Conservation (phyloP, 768 basidiomycete species). For the Tulasnella sp. region DNA sequence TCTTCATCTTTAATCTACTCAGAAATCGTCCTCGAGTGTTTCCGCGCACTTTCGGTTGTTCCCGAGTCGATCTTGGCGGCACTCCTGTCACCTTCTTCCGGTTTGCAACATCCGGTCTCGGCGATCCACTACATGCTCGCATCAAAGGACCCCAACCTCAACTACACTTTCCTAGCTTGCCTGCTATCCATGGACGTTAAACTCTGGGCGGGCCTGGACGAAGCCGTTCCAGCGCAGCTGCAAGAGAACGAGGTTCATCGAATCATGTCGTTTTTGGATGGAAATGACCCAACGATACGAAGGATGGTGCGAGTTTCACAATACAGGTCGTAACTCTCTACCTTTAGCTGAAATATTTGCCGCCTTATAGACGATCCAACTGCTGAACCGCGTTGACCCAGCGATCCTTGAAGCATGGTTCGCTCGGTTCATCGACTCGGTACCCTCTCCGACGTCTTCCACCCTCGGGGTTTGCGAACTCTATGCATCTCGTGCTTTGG, state of each 20-base stretch:
- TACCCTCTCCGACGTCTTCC: neutral
- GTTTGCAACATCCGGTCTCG: constrained; percentile 10
- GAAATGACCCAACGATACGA: constrained; percentile 45
- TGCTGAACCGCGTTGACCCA: constrained; percentile 48
- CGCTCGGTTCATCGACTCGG: constrained; percentile 14
- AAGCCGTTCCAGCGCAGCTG: constrained; percentile 32
- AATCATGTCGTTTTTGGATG: constrained; percentile 56
- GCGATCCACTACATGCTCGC: constrained; percentile 43
- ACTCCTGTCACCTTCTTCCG: neutral
- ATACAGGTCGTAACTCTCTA: neutral
- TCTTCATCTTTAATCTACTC: neutral
- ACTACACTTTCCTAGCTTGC: constrained; percentile 56
- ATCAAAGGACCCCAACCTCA: constrained; percentile 46
- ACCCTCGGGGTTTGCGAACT: constrained; percentile 3
- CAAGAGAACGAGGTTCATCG: constrained; percentile 54
- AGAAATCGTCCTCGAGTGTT: constrained; percentile 28
- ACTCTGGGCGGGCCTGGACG: constrained; percentile 55
- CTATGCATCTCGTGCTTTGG: constrained; percentile 3
- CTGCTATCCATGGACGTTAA: constrained; percentile 44
- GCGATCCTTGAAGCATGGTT: constrained; percentile 47
- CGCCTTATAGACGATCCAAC: constrained; percentile 40
- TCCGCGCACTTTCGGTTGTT: constrained; percentile 24
- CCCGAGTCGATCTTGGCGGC: neutral
- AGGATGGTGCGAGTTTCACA: constrained; percentile 36
- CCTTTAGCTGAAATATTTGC: neutral